Percentiles rank a stretch among this genome's conserved stretches.
Conservation (phyloP, 148 eudicot genomes). For the Gaultheria prostrata region DNA sequence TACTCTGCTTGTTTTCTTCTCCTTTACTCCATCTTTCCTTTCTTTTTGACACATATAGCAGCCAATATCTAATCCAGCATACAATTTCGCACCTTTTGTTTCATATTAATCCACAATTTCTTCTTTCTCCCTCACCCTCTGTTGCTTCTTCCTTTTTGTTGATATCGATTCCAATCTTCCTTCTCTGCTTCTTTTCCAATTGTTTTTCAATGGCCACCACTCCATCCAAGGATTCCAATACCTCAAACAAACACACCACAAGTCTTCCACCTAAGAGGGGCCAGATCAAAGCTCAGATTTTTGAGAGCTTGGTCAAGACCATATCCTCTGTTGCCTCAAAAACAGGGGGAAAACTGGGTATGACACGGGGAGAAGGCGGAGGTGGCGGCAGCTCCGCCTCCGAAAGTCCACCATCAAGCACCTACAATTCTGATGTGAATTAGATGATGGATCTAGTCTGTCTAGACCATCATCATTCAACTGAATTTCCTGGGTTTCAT, state of each 20-base stretch:
- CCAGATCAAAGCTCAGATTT: constrained; percentile 15
- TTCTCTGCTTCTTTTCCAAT: constrained; percentile 6
- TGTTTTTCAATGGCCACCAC: background rate
- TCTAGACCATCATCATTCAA: background rate
- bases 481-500: background rate
- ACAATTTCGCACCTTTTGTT: background rate
- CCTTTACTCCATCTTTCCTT: background rate
- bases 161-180: background rate
- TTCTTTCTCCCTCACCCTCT: background rate
- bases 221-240: constrained; percentile 2
- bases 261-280: constrained; percentile 17
- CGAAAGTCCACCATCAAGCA: constrained; percentile 1
- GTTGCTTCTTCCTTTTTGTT: background rate
- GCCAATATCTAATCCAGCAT: background rate
- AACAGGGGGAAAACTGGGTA: constrained; percentile 8
- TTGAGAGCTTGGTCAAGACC: constrained; percentile 6
- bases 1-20: background rate
- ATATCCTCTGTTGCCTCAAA: constrained; percentile 1
- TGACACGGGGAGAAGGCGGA: background rate
- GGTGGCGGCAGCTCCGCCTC: constrained; percentile 9
- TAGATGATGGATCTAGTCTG: background rate
- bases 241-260: background rate
- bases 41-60: background rate
- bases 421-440: constrained; percentile 17
- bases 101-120: background rate